Conservation (phyloP, 2,329 filamentous ascomycete genomes). For the Penicillium janthinellum region DNA sequence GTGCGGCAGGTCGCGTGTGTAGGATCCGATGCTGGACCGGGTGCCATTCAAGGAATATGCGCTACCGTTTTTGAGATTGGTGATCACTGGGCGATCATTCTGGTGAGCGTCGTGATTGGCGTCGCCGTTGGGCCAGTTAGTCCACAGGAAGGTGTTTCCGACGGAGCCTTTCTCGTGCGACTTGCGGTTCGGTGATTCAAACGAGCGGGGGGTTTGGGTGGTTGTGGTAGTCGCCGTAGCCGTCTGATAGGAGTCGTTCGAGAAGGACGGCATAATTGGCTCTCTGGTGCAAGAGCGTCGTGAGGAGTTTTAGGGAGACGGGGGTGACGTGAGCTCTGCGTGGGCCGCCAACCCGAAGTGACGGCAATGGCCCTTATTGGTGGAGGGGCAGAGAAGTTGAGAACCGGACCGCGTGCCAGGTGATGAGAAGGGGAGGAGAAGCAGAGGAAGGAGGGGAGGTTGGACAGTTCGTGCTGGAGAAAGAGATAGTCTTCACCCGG, state of each 20-base stretch:
- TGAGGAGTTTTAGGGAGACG: constrained; percentile 15
- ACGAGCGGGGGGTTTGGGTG: constrained; percentile 41
- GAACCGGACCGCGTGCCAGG: constrained; percentile 24
- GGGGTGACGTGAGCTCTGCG: constrained; percentile 37
- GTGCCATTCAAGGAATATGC: constrained; percentile 64
- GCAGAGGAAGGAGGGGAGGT: constrained; percentile 2
- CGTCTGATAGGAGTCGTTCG: constrained; percentile 40
- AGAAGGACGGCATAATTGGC: constrained; percentile 43
- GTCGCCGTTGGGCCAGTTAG: constrained; percentile 48
- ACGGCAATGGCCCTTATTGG: constrained; percentile 28
- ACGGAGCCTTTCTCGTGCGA: constrained; percentile 48
- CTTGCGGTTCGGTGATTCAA: constrained; percentile 46
- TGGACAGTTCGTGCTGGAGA: background rate
- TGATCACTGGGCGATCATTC: constrained; percentile 43
- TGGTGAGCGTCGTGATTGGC: constrained; percentile 41
- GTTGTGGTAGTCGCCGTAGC: constrained; percentile 31
- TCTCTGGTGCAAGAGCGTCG: background rate
- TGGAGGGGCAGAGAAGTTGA: constrained; percentile 18
- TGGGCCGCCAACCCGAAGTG: constrained; percentile 30
- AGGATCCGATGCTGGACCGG: constrained; percentile 49
- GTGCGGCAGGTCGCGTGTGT: constrained; percentile 44
- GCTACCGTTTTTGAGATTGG: constrained; percentile 53
- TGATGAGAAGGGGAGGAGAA: constrained; percentile 8
- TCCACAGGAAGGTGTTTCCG: constrained; percentile 51
- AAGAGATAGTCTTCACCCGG: background rate